Evolutionary conservation across 176 grass and related monocot species (phyloP), one percentile per base, ranked within the genome.

Genomic region (Oryza punctata): DNA sequence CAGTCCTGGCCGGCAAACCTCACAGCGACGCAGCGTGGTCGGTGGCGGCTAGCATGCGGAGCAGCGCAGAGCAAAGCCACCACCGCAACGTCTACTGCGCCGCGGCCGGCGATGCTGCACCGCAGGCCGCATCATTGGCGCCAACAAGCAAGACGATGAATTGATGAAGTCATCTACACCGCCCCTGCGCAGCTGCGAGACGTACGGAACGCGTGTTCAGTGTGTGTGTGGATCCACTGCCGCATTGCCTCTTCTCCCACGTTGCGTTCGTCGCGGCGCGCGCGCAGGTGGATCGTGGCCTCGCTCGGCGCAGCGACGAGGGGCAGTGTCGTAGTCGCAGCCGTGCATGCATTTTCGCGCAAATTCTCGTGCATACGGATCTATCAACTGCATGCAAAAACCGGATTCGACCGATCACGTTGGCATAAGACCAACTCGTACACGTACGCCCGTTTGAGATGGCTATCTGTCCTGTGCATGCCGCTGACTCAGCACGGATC

Each of bases 41-140:
- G 87, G 87, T 89, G 81, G 81, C 81, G 75, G 32, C 32, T 33
- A 33, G 32, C 32, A 33, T 33, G 32, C 32, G 5, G 32, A 33
- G 32, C 32, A 33, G 32, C 3, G 52, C 52, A 57, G 7, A 57
- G 6, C 15, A 1, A 50, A 50, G 47, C 16, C 14, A 18, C 16
- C 14, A 19, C 6, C 41, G 75, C 66, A 47, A 72, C 84, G 75
- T 71, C 35, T 65, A 77, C 32, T 40, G 12, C 47, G 13, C 45
- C 49, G 49, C 49, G 16, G 16, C 49, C 49, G 16, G 49, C 49
- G 4, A 18, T 50, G 47, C 47, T 50, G 49, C 49, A 1, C 16
- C 2, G 49, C 16, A 54, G 16, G 16, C 49, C 49, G 5, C 16
- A 1, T 18, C 16, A 1, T 54, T 10, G 45, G 0, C 16, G 12